Conservation (phyloP, 441 rosid genomes). For the Dalechampia spathulata region DNA sequence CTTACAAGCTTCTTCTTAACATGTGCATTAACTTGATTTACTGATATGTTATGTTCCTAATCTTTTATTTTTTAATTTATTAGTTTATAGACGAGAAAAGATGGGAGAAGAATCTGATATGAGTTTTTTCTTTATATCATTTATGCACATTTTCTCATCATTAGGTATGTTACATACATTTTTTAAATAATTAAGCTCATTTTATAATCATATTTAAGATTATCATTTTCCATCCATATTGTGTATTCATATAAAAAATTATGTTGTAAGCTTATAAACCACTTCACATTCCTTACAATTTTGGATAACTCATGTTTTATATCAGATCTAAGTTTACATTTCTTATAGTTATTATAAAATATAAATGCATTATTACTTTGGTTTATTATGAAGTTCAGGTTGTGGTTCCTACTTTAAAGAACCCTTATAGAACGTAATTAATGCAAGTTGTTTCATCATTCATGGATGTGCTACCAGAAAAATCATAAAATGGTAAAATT, state of each 20-base stretch:
- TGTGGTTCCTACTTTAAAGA: background rate
- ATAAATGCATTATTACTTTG: background rate
- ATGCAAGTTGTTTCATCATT: slow-evolving; percentile 2
- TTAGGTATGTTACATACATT: slow-evolving; percentile 11
- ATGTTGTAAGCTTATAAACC: slow-evolving; percentile 1
- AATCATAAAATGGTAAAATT: background rate
- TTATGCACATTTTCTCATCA: slow-evolving; percentile 13
- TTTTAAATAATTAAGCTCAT: slow-evolving; percentile 11
- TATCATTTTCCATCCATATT: background rate
- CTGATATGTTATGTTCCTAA: slow-evolving; percentile 13
- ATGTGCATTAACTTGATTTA: slow-evolving; percentile 30
- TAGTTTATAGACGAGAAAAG: slow-evolving; percentile 20
- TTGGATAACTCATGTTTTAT: background rate
- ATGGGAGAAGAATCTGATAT: slow-evolving; percentile 23
- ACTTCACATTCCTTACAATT: background rate
- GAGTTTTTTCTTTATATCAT: slow-evolving; percentile 20
- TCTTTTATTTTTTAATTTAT: background rate
- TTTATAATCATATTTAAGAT: slow-evolving; percentile 9
- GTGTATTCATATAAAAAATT: slow-evolving; percentile 20
- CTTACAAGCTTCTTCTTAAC: slow-evolving; percentile 5
- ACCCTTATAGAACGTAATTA: background rate
- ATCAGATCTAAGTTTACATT: background rate
- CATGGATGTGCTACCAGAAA: background rate
- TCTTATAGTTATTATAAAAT: too few relatives aligned
- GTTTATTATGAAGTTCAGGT: background rate